Conservation (phyloP, 441 rosid genomes). For the Adansonia grandidieri region DNA sequence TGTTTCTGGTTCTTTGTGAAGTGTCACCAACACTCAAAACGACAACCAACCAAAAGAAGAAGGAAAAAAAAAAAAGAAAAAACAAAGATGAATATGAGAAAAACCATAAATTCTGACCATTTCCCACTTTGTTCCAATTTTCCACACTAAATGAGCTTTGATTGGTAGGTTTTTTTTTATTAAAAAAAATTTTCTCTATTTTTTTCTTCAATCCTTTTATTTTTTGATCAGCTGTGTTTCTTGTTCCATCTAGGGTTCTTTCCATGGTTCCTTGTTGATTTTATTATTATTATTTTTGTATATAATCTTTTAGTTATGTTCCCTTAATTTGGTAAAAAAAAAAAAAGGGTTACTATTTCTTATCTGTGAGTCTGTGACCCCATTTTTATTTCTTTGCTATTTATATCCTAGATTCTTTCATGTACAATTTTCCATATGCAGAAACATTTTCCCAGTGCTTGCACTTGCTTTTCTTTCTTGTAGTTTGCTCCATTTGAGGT, state of each 20-base stretch:
- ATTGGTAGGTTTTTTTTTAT: constrained; percentile 22
- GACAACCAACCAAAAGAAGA: background rate
- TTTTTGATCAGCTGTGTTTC: background rate
- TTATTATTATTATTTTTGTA: background rate
- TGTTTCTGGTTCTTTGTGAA: constrained; percentile 1
- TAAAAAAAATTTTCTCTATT: background rate
- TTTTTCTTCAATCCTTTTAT: background rate
- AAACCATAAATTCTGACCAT: constrained; percentile 10
- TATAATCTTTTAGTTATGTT: constrained; percentile 11
- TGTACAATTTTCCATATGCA: constrained; percentile 10
- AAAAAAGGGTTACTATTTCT: background rate
- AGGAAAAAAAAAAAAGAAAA: background rate
- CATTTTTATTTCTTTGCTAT: background rate
- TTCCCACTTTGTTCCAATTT: constrained; percentile 12
- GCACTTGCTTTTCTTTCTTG: background rate
- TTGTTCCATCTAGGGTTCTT: constrained; percentile 34
- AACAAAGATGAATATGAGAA: background rate
- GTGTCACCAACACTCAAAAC: constrained; percentile 10
- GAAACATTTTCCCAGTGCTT: background rate
- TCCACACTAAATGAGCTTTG: background rate
- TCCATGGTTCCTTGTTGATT: background rate
- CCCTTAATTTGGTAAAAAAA: constrained; percentile 12
- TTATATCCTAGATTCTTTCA: constrained; percentile 8
- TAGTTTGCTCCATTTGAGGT: constrained; percentile 22
- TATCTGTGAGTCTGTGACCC: background rate